Percentiles rank a stretch among this genome's conserved stretches.
phyloP scores from a whole-genome alignment of 495 filamentous ascomycete genomes.

The Rostrohypoxylon terebratum region DNA sequence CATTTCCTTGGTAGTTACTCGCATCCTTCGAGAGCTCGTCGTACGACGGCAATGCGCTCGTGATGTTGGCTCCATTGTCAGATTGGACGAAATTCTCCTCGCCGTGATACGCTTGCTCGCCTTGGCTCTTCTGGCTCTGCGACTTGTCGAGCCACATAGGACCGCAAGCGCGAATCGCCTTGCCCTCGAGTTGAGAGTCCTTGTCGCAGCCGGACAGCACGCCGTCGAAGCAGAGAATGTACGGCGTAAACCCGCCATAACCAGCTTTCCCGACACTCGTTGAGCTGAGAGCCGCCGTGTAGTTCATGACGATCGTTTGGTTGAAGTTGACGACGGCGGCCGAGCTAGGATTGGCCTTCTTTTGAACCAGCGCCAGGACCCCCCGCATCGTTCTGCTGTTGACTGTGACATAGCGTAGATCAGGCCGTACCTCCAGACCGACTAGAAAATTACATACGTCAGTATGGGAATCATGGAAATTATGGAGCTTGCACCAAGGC shows the following conservation, averaged over 20 bases:
- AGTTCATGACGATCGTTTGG: constrained; percentile 26
- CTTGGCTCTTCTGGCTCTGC: neutral
- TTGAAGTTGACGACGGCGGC: constrained; percentile 14
- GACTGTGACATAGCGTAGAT: constrained; percentile 15
- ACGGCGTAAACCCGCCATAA: constrained; percentile 18
- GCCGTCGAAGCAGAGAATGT: constrained; percentile 13
- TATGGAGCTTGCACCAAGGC: neutral
- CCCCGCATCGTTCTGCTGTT: neutral
- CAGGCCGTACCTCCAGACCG: constrained; percentile 12
- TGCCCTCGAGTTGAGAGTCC: constrained; percentile 14
- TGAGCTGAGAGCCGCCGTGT: neutral
- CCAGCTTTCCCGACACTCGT: neutral
- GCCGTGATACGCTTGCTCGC: constrained; percentile 10
- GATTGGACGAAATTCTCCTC: neutral
- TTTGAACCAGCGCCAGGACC: constrained; percentile 6
- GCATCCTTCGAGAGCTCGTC: neutral
- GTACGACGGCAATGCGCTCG: constrained; percentile 6
- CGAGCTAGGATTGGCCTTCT: neutral
- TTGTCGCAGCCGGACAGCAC: constrained; percentile 20
- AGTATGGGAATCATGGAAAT: neutral
- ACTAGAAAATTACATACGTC: neutral
- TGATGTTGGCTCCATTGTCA: neutral
- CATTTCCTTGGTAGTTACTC: constrained; percentile 1
- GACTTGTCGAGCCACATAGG: neutral
- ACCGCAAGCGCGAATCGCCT: constrained; percentile 16